Evolutionary conservation across 2,329 filamentous ascomycete species (phyloP).

Genomic region (Fusarium sp.): DNA sequence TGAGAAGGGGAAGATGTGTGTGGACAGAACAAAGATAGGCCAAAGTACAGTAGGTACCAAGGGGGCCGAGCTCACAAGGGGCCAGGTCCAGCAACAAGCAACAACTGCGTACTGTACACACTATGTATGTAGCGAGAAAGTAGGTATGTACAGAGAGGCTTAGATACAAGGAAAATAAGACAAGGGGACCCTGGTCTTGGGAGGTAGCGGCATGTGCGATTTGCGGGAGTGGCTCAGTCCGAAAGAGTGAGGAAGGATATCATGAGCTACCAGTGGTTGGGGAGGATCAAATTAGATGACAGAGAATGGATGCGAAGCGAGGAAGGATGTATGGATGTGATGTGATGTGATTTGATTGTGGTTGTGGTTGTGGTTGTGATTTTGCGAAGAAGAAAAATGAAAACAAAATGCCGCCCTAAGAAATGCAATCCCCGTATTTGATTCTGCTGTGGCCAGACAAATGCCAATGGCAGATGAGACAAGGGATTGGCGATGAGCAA

Average conservation of each 20-base stretch:
- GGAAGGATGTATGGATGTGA: background rate
- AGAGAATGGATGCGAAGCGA: conserved; percentile 21
- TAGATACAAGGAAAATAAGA: conserved; percentile 32
- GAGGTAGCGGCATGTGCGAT: conserved; percentile 36
- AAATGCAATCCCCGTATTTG: conserved; percentile 29
- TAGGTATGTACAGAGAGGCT: conserved; percentile 27
- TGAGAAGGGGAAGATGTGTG: conserved; percentile 34
- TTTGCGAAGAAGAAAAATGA: background rate
- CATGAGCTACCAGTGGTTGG: conserved; percentile 38
- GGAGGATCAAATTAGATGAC: conserved; percentile 37
- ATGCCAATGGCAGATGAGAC: conserved; percentile 36
- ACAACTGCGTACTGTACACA: conserved; percentile 10
- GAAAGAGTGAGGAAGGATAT: conserved; percentile 27
- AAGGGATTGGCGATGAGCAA: conserved; percentile 29
- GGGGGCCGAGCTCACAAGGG: conserved; percentile 35
- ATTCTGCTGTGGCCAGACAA: conserved; percentile 28
- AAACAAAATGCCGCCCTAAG: conserved; percentile 35
- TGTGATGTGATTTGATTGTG: background rate
- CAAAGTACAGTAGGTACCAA: conserved; percentile 27
- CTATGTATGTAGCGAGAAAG: conserved; percentile 24
- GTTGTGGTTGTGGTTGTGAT: background rate
- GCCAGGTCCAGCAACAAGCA: conserved; percentile 21
- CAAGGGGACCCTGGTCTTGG: conserved; percentile 31
- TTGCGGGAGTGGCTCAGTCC: conserved; percentile 43
- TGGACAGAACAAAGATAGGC: conserved; percentile 33